Percentiles rank a stretch among this genome's conserved stretches.
Evolutionary conservation across 257 asterid genomes (phyloP).

Genomic region (Penstemon davidsonii): DNA sequence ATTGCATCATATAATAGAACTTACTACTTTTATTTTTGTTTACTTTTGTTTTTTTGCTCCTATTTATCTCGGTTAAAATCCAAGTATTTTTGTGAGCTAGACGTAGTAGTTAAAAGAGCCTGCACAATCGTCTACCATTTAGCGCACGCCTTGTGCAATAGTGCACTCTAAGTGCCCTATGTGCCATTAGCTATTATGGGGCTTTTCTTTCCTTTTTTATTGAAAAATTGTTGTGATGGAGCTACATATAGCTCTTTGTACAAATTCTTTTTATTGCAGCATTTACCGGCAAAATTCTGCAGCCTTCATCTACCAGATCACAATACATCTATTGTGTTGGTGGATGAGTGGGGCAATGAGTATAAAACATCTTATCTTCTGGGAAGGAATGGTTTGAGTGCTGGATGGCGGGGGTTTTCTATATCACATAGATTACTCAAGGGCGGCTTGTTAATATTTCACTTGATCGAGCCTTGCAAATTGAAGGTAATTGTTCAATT

Average conservation of each 20-base stretch:
- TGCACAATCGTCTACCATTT: too few species aligned
- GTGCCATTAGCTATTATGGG: too few species aligned
- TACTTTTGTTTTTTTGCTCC: background rate
- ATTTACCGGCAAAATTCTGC: conserved; percentile 72
- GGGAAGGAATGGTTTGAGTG: conserved; percentile 81
- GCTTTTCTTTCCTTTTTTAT: too few species aligned
- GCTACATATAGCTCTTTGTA: background rate
- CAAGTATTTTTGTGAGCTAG: too few species aligned
- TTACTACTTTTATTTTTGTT: background rate
- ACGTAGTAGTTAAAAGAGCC: too few species aligned
- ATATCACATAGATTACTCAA: conserved; percentile 62
- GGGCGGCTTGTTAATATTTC: conserved; percentile 79
- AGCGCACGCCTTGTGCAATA: too few species aligned
- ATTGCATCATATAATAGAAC: background rate
- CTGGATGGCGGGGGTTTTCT: conserved; percentile 93
- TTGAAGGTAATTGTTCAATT: conserved; percentile 50
- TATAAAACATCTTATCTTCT: conserved; percentile 64
- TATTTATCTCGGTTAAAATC: too few species aligned
- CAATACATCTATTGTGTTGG: conserved; percentile 59
- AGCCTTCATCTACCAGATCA: conserved; percentile 51
- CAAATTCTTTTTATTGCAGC: conserved; percentile 45
- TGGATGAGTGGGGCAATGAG: conserved; percentile 89
- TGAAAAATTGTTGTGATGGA: too few species aligned
- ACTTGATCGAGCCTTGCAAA: conserved; percentile 72
- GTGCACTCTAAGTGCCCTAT: too few species aligned